Conservation (phyloP, 495 filamentous ascomycete genomes). For the Chaetomium cochliodes region DNA sequence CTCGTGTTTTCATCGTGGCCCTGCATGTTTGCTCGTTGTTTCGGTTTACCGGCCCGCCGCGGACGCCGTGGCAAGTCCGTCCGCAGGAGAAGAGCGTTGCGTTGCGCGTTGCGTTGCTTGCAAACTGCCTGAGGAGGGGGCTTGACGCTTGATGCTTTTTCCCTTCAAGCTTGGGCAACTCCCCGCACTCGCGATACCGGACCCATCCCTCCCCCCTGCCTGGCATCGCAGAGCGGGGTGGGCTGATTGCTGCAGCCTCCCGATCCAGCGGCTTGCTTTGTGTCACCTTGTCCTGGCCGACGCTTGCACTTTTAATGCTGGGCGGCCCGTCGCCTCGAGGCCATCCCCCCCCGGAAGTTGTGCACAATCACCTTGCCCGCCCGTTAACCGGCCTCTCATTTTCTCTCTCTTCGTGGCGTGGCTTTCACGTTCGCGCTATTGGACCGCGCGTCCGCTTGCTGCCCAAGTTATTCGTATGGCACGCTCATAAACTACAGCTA, state of each 20-base stretch:
- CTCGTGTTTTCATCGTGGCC: neutral
- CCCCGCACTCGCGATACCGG: neutral
- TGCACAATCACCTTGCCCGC: neutral
- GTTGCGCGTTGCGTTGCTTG: no score
- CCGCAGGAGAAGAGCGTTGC: neutral
- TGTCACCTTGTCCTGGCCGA: neutral
- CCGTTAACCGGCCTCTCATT: neutral
- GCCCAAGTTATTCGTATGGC: conserved; percentile 2
- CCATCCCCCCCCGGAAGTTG: neutral
- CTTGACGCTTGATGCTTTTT: neutral
- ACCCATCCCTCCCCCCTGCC: neutral
- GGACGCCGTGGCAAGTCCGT: neutral
- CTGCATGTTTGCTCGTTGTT: neutral
- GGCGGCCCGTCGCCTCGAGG: neutral
- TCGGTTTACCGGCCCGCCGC: neutral
- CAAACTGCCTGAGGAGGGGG: neutral
- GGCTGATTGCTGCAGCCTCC: conserved; percentile 6
- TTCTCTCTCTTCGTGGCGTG: neutral
- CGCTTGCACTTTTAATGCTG: neutral
- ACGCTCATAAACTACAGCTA: neutral
- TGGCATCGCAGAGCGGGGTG: neutral
- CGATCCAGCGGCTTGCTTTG: neutral
- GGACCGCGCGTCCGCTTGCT: conserved; percentile 2
- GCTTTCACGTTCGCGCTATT: neutral
- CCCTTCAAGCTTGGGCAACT: no score